Evolutionary conservation across 2,329 filamentous ascomycete genomes (phyloP), one percentile per base, ranked within the genome.

Genomic region (Sclerotinia subarctica): DNA sequence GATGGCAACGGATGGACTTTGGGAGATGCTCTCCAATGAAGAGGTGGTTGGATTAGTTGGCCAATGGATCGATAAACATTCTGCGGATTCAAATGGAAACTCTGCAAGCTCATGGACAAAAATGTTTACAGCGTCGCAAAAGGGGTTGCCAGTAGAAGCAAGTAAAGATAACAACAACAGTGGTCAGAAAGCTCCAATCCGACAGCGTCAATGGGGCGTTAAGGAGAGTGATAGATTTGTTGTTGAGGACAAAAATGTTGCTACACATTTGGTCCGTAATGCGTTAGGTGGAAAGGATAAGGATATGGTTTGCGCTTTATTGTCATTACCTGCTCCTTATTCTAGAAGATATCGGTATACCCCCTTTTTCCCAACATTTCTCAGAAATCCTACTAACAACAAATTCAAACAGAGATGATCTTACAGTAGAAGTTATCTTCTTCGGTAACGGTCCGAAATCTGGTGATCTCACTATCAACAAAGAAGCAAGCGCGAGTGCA

Each of bases 11-110:
- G 95, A 99, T 77, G 95, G 95, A 5, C 84, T 99, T 0, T 99
- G 95, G 95, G 95, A 99, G 80, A 98, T 98, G 95, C 84, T 99
- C 70, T 97, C 93, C 59, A 99, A 98, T 75, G 95, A 99, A 77
- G 95, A 99, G 81, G 95, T 97, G 1, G 91, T 99, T 63, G 95
- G 95, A 0, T 86, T 99, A 2, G 95, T 99, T 5, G 96, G 94
- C 21, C 93, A 96, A 79, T 99, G 95, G 95, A 88, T 99, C 59
- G 95, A 99, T 78, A 88, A 87, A 29, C 91, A 97, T 77, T 82
- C 70, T 26, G 72, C 74, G 17, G 62, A 65, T 32, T 47, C 51
- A 4, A 76, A 74, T 44, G 70, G 70, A 10, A 80, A 78, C 62
- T 77, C 79, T 4, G 80, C 82, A 56, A 82, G 79, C 69, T 89